These are phyloP conservation scores for Penicillium canescens DNA, from an alignment of 495 filamentous ascomycete genomes.

Conservation along the genomic window DNA sequence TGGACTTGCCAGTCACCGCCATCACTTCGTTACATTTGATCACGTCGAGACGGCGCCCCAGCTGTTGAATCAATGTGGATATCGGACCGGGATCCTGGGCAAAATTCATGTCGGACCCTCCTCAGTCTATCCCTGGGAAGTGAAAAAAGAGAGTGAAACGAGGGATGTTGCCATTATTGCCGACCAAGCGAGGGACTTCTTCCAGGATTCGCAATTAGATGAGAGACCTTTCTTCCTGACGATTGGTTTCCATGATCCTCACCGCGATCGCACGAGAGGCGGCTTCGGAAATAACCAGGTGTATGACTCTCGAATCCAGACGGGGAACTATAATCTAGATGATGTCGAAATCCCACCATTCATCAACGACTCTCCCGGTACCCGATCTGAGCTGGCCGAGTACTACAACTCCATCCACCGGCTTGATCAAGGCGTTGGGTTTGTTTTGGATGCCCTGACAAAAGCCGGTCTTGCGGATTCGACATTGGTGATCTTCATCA, in stretches of 20 bases:
- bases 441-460: slow-evolving; percentile 36
- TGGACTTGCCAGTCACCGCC: slow-evolving; percentile 29
- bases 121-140: slow-evolving; percentile 40
- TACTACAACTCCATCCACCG: slow-evolving; percentile 44
- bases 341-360: slow-evolving; percentile 36
- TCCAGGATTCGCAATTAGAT: slow-evolving; percentile 27
- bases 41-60: slow-evolving; percentile 41
- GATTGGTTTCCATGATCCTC: slow-evolving; percentile 47
- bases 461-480: slow-evolving; percentile 27
- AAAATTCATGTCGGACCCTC: slow-evolving; percentile 48
- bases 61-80: slow-evolving; percentile 34
- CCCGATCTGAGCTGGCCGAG: slow-evolving; percentile 38
- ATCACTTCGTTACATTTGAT: slow-evolving; percentile 44
- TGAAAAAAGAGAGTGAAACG: slow-evolving; percentile 35
- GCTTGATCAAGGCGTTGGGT: slow-evolving; percentile 41
- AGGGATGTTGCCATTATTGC: slow-evolving; percentile 34
- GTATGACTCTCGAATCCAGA: slow-evolving; percentile 16
- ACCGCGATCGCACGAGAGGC: slow-evolving; percentile 37
- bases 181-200: slow-evolving; percentile 34
- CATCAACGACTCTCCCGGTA: slow-evolving; percentile 37
- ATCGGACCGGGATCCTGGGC: slow-evolving; percentile 43
- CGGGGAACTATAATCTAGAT: slow-evolving; percentile 11
- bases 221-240: slow-evolving; percentile 41
- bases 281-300: slow-evolving; percentile 43
- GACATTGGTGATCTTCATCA: slow-evolving; percentile 44